Evolutionary conservation across 2,329 filamentous ascomycete species (phyloP).

Genomic region (Beauveria brongniartii): DNA sequence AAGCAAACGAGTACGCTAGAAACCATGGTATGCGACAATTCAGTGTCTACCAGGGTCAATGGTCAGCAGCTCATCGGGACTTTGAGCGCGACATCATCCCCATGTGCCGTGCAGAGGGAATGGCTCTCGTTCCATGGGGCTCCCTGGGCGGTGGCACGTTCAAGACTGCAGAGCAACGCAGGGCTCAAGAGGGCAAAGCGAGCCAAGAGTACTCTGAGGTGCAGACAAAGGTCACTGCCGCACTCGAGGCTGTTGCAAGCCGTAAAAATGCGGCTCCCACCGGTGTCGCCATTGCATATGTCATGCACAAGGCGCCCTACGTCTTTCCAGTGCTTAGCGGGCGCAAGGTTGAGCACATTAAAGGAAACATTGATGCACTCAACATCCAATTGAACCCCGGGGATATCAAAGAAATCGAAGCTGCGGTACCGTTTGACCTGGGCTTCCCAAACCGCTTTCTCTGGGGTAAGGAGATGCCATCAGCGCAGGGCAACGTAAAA

Average conservation of each 20-base stretch:
- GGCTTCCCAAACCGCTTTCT: constrained; percentile 61
- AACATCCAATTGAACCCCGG: constrained; percentile 48
- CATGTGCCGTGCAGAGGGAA: constrained; percentile 34
- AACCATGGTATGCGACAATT: constrained; percentile 64
- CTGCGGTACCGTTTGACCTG: constrained; percentile 50
- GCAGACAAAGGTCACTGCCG: constrained; percentile 42
- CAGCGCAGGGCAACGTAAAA: constrained; percentile 33
- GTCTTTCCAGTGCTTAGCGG: constrained; percentile 69
- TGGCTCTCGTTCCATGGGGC: constrained; percentile 54
- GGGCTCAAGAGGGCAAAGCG: constrained; percentile 28
- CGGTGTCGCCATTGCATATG: constrained; percentile 59
- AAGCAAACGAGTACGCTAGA: constrained; percentile 61
- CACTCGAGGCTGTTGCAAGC: constrained; percentile 41
- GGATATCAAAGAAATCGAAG: constrained; percentile 60
- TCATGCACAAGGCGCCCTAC: constrained; percentile 62
- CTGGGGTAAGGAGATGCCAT: constrained; percentile 30
- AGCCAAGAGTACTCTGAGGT: constrained; percentile 34
- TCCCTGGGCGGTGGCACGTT: constrained; percentile 43
- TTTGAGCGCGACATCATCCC: constrained; percentile 37
- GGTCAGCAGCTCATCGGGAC: constrained; percentile 31
- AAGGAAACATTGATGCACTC: constrained; percentile 62
- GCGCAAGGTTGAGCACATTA: constrained; percentile 60
- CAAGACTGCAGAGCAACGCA: constrained; percentile 30
- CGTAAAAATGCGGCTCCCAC: constrained; percentile 36
- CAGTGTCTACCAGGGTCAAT: constrained; percentile 38